Conservation (phyloP, 2,329 filamentous ascomycete species). For the Neoascochyta sp. region DNA sequence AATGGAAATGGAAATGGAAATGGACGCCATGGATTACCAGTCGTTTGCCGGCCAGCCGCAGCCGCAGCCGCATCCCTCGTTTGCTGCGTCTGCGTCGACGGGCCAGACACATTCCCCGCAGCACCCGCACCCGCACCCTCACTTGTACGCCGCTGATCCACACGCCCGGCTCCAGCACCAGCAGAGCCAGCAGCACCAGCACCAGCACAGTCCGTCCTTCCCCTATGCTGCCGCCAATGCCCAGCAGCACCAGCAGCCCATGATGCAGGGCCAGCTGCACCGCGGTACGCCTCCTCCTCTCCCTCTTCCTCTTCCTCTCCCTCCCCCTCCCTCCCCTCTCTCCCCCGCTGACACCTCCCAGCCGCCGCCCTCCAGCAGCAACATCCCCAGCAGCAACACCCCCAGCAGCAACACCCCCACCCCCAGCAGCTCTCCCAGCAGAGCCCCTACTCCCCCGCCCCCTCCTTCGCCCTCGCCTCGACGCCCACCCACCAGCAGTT, state of each 20-base stretch:
- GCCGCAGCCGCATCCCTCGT: constrained; percentile 32
- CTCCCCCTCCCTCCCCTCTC: constrained; percentile 5
- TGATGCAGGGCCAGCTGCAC: constrained; percentile 35
- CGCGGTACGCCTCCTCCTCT: constrained; percentile 14
- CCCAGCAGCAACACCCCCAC: constrained; percentile 33
- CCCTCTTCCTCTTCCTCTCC: constrained; percentile 8
- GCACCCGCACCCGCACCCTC: constrained; percentile 20
- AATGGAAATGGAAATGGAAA: too few relatives aligned
- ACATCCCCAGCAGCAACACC: constrained; percentile 35
- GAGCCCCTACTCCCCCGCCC: constrained; percentile 39
- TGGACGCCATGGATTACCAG: too few relatives aligned
- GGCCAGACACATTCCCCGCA: constrained; percentile 33
- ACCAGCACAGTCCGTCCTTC: too few relatives aligned
- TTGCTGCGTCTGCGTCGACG: constrained; percentile 31
- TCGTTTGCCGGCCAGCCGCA: too few relatives aligned
- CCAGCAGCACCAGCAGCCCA: constrained; percentile 33
- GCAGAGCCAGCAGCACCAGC: constrained; percentile 26
- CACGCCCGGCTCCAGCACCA: constrained; percentile 37
- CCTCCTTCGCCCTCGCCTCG: constrained; percentile 38
- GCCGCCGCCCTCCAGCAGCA: constrained; percentile 27
- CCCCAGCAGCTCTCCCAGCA: constrained; percentile 36
- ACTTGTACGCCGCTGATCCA: constrained; percentile 29
- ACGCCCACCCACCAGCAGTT: constrained; percentile 37
- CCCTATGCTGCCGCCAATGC: too few relatives aligned
- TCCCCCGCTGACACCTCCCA: constrained; percentile 9